These are phyloP conservation scores for Ambrosia trifida DNA, from an alignment of 129 eudicot species.

Conservation along the genomic window DNA sequence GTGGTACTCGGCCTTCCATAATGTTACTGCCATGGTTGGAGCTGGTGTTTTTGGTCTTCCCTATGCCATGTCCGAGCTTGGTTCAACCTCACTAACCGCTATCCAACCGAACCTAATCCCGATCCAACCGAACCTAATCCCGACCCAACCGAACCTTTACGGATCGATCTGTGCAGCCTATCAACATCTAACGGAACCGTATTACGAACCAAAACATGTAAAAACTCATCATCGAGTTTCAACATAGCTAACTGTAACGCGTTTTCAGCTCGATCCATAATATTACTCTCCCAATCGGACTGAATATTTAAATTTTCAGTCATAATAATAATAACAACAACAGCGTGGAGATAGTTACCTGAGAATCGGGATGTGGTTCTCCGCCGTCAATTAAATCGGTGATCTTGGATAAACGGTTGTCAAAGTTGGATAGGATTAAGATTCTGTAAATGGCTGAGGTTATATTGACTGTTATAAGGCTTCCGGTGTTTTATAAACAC, in stretches of 20 bases:
- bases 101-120: constrained; percentile 36
- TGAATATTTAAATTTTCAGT: constrained; percentile 46
- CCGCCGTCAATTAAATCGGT: constrained; percentile 42
- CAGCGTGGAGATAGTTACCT: constrained; percentile 56
- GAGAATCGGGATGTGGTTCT: not conserved
- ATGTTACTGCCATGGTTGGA: too few species aligned
- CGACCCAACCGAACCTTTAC: constrained; percentile 39
- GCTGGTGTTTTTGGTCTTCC: too few species aligned
- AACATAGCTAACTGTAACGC: constrained; percentile 82
- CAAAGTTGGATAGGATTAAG: constrained; percentile 65
- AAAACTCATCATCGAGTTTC: constrained; percentile 75
- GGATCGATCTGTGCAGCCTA: constrained; percentile 61
- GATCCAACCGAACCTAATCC: not conserved
- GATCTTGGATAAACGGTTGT: constrained; percentile 76
- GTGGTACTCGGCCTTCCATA: too few species aligned
- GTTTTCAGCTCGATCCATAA: constrained; percentile 70
- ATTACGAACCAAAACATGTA: constrained; percentile 49
- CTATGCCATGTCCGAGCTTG: too few species aligned
- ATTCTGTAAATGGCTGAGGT: too few species aligned
- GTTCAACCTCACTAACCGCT: constrained; percentile 39
- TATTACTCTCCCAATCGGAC: constrained; percentile 27
- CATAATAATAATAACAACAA: constrained; percentile 52
- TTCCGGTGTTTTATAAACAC: too few species aligned
- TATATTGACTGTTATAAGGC: too few species aligned
- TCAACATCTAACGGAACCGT: constrained; percentile 58